phyloP scores from a whole-genome alignment of 768 basidiomycete genomes.

The Phaeolepiota aurea region DNA sequence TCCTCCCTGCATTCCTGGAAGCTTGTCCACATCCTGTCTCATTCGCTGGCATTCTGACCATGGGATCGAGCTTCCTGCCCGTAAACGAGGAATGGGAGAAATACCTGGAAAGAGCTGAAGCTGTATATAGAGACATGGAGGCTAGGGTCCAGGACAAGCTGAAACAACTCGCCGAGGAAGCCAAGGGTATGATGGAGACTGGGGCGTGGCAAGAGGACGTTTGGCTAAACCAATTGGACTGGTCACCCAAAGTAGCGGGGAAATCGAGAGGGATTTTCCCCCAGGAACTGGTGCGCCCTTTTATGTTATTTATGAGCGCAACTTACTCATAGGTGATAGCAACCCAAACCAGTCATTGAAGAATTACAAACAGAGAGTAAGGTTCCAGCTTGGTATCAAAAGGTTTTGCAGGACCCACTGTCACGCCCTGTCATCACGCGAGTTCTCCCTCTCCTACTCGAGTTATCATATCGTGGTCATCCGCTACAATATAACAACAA shows the following conservation, averaged over 20 bases:
- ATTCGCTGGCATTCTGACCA: constrained; percentile 83
- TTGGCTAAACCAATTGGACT: constrained; percentile 89
- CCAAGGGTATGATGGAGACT: constrained; percentile 45
- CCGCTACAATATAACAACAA: constrained; percentile 47
- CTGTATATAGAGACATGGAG: constrained; percentile 61
- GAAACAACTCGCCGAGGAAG: constrained; percentile 62
- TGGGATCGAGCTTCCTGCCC: constrained; percentile 88
- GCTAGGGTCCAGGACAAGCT: constrained; percentile 69
- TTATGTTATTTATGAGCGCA: not conserved
- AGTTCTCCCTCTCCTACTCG: constrained; percentile 62
- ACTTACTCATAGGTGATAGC: not conserved
- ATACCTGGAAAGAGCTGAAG: constrained; percentile 75
- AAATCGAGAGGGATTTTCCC: constrained; percentile 55
- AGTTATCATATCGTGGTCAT: constrained; percentile 48
- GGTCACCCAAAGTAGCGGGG: constrained; percentile 80
- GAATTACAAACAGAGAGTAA: not conserved
- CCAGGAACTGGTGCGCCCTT: constrained; percentile 9
- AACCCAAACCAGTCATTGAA: not conserved
- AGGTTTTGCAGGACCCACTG: constrained; percentile 36
- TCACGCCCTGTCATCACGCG: constrained; percentile 33
- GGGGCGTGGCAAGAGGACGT: constrained; percentile 59
- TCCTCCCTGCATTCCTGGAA: constrained; percentile 73
- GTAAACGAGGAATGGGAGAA: constrained; percentile 86
- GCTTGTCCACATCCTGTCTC: constrained; percentile 90
- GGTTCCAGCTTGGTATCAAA: constrained; percentile 52